phyloP scores from a whole-genome alignment of 2,329 filamentous ascomycete genomes.

The Paecilomyces dactylethromorphus region DNA sequence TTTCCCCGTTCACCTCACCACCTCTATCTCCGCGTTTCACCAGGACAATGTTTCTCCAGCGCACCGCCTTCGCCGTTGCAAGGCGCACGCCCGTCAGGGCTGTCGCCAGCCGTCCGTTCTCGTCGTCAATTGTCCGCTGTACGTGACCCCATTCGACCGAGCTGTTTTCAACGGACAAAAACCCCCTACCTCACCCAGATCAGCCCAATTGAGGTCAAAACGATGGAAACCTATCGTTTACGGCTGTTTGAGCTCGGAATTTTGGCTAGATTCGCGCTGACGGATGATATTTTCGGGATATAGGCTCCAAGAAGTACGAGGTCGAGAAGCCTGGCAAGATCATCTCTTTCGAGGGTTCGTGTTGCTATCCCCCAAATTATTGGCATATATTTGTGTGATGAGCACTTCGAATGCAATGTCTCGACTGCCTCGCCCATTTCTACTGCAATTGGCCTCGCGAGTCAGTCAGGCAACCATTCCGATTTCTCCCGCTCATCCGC shows the following conservation, averaged over 20 bases:
- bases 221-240: neutral
- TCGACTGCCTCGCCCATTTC: neutral
- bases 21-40: constrained; percentile 15
- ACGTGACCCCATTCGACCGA: constrained; percentile 29
- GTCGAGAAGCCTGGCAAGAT: constrained; percentile 37
- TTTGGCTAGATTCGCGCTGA: constrained; percentile 15
- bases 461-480: neutral
- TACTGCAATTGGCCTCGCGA: constrained; percentile 1
- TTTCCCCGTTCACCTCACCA: constrained; percentile 18
- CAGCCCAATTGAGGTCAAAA: constrained; percentile 15
- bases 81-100: constrained; percentile 39
- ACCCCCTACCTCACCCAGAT: constrained; percentile 9
- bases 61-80: constrained; percentile 39
- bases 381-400: constrained; percentile 10
- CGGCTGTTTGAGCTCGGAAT: neutral
- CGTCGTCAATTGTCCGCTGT: constrained; percentile 40
- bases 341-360: constrained; percentile 39
- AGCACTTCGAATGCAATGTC: neutral
- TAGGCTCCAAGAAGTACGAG: constrained; percentile 34
- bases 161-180: constrained; percentile 6
- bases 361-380: constrained; percentile 3
- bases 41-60: constrained; percentile 42
- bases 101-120: constrained; percentile 39
- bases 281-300: constrained; percentile 8
- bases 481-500: constrained; percentile 7